These are phyloP conservation scores for Solanum clarkiae DNA, from an alignment of 257 asterid genomes.

Conservation along the genomic window DNA sequence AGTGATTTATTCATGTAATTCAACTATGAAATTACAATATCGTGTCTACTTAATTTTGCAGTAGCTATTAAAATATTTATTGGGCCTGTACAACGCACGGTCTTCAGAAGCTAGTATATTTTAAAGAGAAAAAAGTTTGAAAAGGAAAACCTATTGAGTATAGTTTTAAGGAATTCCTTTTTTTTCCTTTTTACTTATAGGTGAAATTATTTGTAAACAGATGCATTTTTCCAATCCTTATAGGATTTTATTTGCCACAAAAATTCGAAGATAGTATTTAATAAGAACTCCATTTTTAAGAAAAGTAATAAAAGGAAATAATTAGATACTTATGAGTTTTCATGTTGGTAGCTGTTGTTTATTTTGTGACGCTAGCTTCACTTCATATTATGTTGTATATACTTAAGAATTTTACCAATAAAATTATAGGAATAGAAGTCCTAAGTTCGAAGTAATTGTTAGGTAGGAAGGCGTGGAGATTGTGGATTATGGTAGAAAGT, in stretches of 20 bases:
- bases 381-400: neutral
- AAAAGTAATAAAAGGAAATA: neutral
- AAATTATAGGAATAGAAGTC: neutral
- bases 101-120: too few relatives aligned
- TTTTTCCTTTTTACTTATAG: neutral
- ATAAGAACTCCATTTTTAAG: neutral
- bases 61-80: too few relatives aligned
- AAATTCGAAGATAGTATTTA: neutral
- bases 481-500: neutral
- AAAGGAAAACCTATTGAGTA: neutral
- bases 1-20: too few relatives aligned
- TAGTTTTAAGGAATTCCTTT: neutral
- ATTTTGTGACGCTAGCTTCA: neutral
- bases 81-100: too few relatives aligned
- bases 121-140: neutral
- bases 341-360: neutral
- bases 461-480: neutral
- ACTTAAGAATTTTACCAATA: neutral
- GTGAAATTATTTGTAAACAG: neutral
- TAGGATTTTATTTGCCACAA: neutral
- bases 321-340: neutral
- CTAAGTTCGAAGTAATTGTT: neutral
- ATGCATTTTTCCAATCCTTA: neutral
- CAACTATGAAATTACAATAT: too few relatives aligned
- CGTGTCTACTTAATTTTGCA: too few relatives aligned